phyloP scores from a whole-genome alignment of 345 rosid genomes.

The Bruguiera gymnorhiza region DNA sequence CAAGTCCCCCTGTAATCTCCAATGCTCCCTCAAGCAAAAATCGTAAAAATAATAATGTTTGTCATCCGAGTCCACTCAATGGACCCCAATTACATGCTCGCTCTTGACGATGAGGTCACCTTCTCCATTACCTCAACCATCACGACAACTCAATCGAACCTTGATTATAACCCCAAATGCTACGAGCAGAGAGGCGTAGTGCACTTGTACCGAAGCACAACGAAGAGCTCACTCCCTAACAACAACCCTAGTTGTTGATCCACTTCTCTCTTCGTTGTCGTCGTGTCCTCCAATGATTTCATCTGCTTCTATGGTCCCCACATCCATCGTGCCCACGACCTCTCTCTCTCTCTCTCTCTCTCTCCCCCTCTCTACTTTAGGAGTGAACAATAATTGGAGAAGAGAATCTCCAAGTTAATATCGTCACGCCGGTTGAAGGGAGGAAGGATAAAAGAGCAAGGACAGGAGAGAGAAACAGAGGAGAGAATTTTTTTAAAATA shows the following conservation, averaged over 20 bases:
- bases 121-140: constrained; percentile 30
- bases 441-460: too few relatives aligned
- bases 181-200: constrained; percentile 67
- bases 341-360: constrained; percentile 10
- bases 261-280: constrained; percentile 70
- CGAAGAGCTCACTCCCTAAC: constrained; percentile 53
- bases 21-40: not conserved
- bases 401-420: too few relatives aligned
- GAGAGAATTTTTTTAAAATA: too few relatives aligned
- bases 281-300: constrained; percentile 67
- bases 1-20: too few relatives aligned
- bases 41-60: constrained; percentile 41
- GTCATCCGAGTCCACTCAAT: constrained; percentile 81
- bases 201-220: constrained; percentile 58
- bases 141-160: constrained; percentile 21
- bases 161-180: constrained; percentile 39
- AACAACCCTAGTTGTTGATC: constrained; percentile 60
- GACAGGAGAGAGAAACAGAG: too few relatives aligned
- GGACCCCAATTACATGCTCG: constrained; percentile 53
- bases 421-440: too few relatives aligned
- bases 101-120: constrained; percentile 45
- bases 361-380: not conserved
- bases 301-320: constrained; percentile 61
- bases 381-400: not conserved
- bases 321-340: constrained; percentile 40